Evolutionary conservation across 1,139 yeast genomes (phyloP).

Genomic region (Sugiyamaella pinicola): DNA sequence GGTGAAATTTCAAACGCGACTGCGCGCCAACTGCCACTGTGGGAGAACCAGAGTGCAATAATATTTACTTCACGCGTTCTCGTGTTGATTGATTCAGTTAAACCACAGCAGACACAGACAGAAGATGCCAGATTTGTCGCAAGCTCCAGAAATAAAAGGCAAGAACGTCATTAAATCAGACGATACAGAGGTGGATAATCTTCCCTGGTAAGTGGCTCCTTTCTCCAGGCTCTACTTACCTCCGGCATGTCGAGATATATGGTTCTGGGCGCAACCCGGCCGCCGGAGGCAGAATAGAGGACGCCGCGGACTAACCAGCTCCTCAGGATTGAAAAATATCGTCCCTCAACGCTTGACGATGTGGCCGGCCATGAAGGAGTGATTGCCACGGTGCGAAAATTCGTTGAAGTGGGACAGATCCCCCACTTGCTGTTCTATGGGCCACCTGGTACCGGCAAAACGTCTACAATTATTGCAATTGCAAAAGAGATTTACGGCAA

Average conservation of each 20-base stretch:
- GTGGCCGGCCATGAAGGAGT: slow-evolving; percentile 91
- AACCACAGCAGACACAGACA: neutral
- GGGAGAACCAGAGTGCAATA: neutral
- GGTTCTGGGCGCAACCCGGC: too few relatives aligned
- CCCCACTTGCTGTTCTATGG: slow-evolving; percentile 96
- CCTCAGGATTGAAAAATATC: slow-evolving; percentile 86
- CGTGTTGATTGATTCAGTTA: neutral
- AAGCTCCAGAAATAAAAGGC: slow-evolving; percentile 14
- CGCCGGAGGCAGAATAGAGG: too few relatives aligned
- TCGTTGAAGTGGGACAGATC: slow-evolving; percentile 82
- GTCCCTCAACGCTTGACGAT: slow-evolving; percentile 81
- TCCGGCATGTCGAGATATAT: too few relatives aligned
- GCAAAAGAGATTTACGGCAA: slow-evolving; percentile 80
- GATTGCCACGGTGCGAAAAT: slow-evolving; percentile 77
- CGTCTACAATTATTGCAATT: slow-evolving; percentile 87
- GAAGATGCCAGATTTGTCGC: slow-evolving; percentile 10
- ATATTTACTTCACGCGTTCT: slow-evolving; percentile 1
- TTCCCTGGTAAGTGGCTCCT: slow-evolving; percentile 41
- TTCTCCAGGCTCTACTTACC: too few relatives aligned
- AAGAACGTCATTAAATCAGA: slow-evolving; percentile 13
- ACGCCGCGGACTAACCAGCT: neutral
- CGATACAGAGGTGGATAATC: slow-evolving; percentile 28
- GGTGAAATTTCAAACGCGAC: slow-evolving; percentile 3
- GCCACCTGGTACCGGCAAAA: slow-evolving; percentile 97
- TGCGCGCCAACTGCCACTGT: neutral